phyloP scores from a whole-genome alignment of 352 stramenopile genomes.

The Phytophthora cryptogea region DNA sequence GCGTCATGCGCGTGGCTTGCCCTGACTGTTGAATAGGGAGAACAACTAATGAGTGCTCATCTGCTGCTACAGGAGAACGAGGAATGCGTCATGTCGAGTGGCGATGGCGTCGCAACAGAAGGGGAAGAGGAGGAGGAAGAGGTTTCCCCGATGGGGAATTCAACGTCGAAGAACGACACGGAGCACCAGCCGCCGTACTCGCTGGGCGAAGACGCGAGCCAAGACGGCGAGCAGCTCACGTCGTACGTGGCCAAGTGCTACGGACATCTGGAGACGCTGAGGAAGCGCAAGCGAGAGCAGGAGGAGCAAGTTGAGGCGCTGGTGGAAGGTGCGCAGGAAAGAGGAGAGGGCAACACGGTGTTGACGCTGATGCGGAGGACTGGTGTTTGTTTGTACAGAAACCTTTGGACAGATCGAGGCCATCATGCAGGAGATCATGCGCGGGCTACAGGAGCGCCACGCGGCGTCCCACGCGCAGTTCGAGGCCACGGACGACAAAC shows the following conservation, averaged over 20 bases:
- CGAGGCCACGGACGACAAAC: conserved; percentile 32
- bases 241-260: conserved; percentile 53
- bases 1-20: not conserved
- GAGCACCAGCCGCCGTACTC: conserved; percentile 1
- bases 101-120: conserved; percentile 36
- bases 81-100: conserved; percentile 25
- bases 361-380: not conserved
- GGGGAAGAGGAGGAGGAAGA: conserved; percentile 35
- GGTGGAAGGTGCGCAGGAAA: conserved; percentile 40
- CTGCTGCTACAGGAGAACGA: conserved; percentile 24
- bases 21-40: not conserved
- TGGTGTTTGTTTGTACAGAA: conserved; percentile 22
- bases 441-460: conserved; percentile 40
- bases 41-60: not conserved
- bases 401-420: conserved; percentile 46
- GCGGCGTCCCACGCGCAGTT: conserved; percentile 41
- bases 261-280: conserved; percentile 38
- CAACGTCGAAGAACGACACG: conserved; percentile 5
- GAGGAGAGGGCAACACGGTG: not conserved
- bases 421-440: conserved; percentile 51
- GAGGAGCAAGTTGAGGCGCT: conserved; percentile 58
- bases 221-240: conserved; percentile 32
- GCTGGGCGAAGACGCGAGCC: conserved; percentile 8
- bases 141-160: conserved; percentile 8
- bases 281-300: conserved; percentile 60